phyloP scores from a whole-genome alignment of 495 filamentous ascomycete species.

The Friedmanniomyces simplex region DNA sequence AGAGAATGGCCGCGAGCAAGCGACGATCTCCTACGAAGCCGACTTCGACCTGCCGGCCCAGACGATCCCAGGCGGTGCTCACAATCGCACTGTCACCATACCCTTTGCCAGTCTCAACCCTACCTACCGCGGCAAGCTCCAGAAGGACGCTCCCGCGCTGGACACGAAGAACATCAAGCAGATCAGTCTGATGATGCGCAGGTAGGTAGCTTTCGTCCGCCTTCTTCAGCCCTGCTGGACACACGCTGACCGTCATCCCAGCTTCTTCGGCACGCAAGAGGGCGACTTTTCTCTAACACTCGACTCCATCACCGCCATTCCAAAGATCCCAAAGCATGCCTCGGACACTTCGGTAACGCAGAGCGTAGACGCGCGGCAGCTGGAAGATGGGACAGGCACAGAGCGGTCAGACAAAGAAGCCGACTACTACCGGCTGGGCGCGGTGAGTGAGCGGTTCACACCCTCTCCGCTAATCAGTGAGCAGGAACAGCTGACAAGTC shows the following conservation, averaged over 20 bases:
- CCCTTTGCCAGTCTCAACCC: slow-evolving; percentile 54
- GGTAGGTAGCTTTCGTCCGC: no score
- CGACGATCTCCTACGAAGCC: slow-evolving; percentile 48
- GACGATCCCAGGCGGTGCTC: slow-evolving; percentile 6
- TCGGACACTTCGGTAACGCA: background rate
- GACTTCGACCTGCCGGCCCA: slow-evolving; percentile 34
- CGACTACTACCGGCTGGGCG: no score
- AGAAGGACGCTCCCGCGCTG: slow-evolving; percentile 44
- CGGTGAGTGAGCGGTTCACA: no score
- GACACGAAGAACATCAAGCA: slow-evolving; percentile 50
- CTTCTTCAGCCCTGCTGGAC: no score
- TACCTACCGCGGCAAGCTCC: slow-evolving; percentile 60
- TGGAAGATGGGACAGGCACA: background rate
- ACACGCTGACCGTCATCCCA: no score
- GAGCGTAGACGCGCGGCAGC: background rate
- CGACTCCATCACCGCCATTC: slow-evolving; percentile 38
- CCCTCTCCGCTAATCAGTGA: no score
- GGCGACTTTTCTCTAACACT: slow-evolving; percentile 55
- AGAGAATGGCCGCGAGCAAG: slow-evolving; percentile 50
- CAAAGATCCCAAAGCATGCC: background rate
- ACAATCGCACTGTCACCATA: slow-evolving; percentile 34
- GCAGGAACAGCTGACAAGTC: no score
- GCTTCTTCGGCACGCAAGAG: slow-evolving; percentile 67
- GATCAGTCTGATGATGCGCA: slow-evolving; percentile 66
- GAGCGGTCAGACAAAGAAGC: background rate